Evolutionary conservation across 441 rosid genomes (phyloP), one percentile per base, ranked within the genome.

Genomic region (Francoa sonchifolia): DNA sequence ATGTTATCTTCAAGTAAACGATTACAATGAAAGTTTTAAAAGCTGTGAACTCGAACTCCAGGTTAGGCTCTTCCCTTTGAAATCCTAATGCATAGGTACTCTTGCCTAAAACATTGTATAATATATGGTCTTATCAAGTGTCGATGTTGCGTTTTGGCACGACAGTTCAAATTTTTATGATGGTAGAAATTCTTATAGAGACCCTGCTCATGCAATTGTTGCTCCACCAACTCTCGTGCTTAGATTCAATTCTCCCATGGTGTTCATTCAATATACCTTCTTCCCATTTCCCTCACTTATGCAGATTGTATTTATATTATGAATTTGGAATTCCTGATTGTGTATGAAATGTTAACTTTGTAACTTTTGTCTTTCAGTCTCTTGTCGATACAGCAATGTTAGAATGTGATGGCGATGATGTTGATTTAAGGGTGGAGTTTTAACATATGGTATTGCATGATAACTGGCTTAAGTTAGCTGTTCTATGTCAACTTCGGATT

Each of bases 41-140:
- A 70, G 67, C 55, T 62, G 55, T 43, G 90, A 84, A 62, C 71
- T 53, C 35, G 95, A 88, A 58, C 79, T 81, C 49, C 74, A 78
- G 88, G 97, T 84, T 36, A 57, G 68, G 15, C 47, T 61, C 47
- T 33, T 33, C 39, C 12, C 30, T 28, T 27, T 49, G 34, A 14
- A 17, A 15, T 25, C 30, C 23, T 15, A 33, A 33, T 46, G 11
- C 11, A 18, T 16, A 0, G 39, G 31, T 15, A 42, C 19, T 19
- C 44, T 9, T 47, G 43, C 30, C n/a, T 9, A 37, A 33, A 26
- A 19, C 8, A 20, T 12, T 41, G 42, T 53, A n/a, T n/a, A n/a
- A n/a, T n/a, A n/a, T n/a, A n/a, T n/a, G n/a, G n/a, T n/a, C n/a
- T n/a, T n/a, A n/a, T n/a, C n/a, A n/a, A n/a, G n/a, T n/a, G n/a